phyloP scores from a whole-genome alignment of 148 eudicot species.

The Cornus kousa region DNA sequence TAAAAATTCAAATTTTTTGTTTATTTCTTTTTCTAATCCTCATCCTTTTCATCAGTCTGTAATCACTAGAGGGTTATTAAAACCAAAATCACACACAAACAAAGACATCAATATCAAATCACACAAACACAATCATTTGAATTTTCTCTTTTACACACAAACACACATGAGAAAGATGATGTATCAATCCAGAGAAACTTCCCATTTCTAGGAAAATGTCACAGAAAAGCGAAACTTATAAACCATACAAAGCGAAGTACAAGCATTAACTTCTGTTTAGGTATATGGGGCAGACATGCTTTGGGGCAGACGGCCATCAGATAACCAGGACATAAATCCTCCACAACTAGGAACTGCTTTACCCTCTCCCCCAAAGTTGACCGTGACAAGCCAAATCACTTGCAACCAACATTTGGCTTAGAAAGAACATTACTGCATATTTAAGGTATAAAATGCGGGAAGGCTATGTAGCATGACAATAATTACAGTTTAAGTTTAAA shows the following conservation, averaged over 20 bases:
- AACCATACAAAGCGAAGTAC: conserved; percentile 18
- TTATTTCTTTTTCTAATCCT: too few species aligned
- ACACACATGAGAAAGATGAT: too few species aligned
- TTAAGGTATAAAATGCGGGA: background rate
- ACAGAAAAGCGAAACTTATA: conserved; percentile 51
- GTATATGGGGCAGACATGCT: conserved; percentile 23
- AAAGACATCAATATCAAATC: too few species aligned
- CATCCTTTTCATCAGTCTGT: too few species aligned
- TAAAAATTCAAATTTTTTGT: too few species aligned
- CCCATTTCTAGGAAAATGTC: conserved; percentile 8
- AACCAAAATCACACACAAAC: too few species aligned
- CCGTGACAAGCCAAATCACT: background rate
- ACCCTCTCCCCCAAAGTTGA: background rate
- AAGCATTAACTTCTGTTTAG: conserved; percentile 44
- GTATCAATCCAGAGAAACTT: background rate
- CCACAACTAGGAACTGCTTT: conserved; percentile 1
- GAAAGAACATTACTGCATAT: background rate
- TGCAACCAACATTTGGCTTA: background rate
- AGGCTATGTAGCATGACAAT: background rate
- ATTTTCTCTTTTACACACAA: too few species aligned
- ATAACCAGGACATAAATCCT: conserved; percentile 8
- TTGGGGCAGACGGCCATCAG: conserved; percentile 2
- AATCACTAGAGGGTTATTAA: too few species aligned
- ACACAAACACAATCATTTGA: too few species aligned
- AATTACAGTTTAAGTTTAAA: background rate